Evolutionary conservation across 306 rosid species (phyloP).

Genomic region (Coriaria nepalensis): DNA sequence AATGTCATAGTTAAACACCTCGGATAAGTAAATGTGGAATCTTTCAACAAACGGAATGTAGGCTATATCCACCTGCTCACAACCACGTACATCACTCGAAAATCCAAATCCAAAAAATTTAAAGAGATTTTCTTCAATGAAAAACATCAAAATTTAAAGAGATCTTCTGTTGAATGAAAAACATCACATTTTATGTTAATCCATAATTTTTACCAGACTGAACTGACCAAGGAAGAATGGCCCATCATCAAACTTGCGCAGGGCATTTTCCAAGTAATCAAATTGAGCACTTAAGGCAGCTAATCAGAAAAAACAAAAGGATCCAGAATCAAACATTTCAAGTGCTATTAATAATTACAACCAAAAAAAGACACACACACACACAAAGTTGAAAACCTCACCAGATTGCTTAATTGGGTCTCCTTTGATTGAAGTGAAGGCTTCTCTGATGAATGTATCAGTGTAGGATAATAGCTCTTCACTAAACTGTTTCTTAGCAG

Average conservation of each 20-base stretch:
- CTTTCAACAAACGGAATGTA: constrained; percentile 51
- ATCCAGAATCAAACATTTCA: too few relatives aligned
- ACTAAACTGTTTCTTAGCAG: constrained; percentile 32
- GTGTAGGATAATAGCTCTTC: constrained; percentile 37
- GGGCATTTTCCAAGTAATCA: constrained; percentile 70
- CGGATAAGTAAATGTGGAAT: constrained; percentile 33
- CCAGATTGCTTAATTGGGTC: constrained; percentile 27
- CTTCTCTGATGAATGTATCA: constrained; percentile 24
- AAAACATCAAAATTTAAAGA: neutral
- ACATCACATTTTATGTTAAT: constrained; percentile 1
- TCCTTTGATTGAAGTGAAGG: constrained; percentile 24
- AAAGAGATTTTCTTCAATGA: too few relatives aligned
- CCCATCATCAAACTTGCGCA: constrained; percentile 55
- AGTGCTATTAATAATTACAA: too few relatives aligned
- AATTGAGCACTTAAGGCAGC: constrained; percentile 35
- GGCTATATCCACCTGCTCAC: constrained; percentile 53
- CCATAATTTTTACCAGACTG: constrained; percentile 41
- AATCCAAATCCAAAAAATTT: constrained; percentile 1
- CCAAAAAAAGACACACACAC: too few relatives aligned
- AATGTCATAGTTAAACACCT: constrained; percentile 32
- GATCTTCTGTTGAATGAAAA: too few relatives aligned
- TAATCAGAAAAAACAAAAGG: neutral
- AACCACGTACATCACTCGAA: constrained; percentile 7
- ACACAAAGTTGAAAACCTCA: constrained; percentile 19
- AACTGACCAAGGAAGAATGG: constrained; percentile 65